Percentiles rank a stretch among this genome's conserved stretches.
Evolutionary conservation across 2,329 filamentous ascomycete species (phyloP).

Genomic region (Nemania abortiva): DNA sequence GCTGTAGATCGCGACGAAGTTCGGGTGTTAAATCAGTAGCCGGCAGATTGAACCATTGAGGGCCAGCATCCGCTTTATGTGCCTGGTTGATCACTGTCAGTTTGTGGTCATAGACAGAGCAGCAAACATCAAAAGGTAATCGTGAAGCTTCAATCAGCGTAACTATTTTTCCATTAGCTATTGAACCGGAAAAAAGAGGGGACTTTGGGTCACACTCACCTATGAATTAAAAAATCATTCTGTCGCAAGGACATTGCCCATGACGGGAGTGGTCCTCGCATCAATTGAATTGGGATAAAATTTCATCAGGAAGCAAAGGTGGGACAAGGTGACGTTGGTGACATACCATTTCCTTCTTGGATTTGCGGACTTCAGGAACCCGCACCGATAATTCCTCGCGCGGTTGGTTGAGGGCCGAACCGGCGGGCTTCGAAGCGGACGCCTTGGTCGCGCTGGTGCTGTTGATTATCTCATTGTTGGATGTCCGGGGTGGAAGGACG

Average conservation of each 20-base stretch:
- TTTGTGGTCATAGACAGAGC: background rate
- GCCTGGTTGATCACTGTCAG: conserved; percentile 46
- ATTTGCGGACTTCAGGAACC: conserved; percentile 45
- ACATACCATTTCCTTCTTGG: conserved; percentile 52
- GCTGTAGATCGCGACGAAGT: conserved; percentile 88
- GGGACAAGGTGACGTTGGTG: conserved; percentile 6
- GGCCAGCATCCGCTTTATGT: conserved; percentile 72
- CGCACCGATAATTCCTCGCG: conserved; percentile 46
- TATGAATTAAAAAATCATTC: conserved; percentile 59
- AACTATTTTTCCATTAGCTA: conserved; percentile 72
- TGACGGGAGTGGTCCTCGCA: conserved; percentile 81
- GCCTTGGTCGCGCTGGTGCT: conserved; percentile 30
- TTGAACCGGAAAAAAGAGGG: background rate
- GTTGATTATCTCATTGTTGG: conserved; percentile 52
- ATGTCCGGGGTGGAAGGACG: conserved; percentile 44
- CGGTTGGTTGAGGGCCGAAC: conserved; percentile 31
- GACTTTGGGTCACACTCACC: conserved; percentile 24
- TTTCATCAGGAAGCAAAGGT: conserved; percentile 77
- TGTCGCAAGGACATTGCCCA: conserved; percentile 79
- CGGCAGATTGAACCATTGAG: conserved; percentile 89
- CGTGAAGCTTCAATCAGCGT: conserved; percentile 68
- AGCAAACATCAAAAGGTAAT: conserved; percentile 1
- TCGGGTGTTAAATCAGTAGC: conserved; percentile 86
- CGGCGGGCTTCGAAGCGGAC: conserved; percentile 26
- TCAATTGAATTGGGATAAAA: conserved; percentile 78